Percentiles rank a stretch among this genome's conserved stretches.
Conservation (phyloP, 495 filamentous ascomycete genomes). For the Penicillium goetzii region DNA sequence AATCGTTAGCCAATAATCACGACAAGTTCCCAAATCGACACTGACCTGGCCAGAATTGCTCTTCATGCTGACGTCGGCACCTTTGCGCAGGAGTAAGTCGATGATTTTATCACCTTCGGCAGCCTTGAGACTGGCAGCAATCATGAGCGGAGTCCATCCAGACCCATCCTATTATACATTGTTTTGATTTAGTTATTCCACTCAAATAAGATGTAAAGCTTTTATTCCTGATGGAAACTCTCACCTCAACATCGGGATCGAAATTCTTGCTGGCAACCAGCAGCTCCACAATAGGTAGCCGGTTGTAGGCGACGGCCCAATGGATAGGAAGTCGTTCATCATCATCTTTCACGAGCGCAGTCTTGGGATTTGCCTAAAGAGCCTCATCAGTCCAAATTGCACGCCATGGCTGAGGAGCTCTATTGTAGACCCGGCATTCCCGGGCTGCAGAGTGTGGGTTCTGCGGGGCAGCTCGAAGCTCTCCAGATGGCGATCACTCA, state of each 20-base stretch:
- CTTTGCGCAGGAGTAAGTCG: slow-evolving; percentile 76
- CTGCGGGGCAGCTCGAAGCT: slow-evolving; percentile 41
- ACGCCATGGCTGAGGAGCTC: background rate
- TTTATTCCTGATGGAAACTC: background rate
- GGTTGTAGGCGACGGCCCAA: slow-evolving; percentile 90
- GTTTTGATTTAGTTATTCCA: background rate
- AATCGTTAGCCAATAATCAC: background rate
- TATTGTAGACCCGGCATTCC: background rate
- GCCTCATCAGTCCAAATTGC: slow-evolving; percentile 15
- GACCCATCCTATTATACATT: slow-evolving; percentile 66
- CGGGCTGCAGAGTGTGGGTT: slow-evolving; percentile 16
- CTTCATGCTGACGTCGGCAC: slow-evolving; percentile 79
- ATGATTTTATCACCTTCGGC: slow-evolving; percentile 59
- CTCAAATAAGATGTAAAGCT: background rate
- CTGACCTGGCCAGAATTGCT: slow-evolving; percentile 67
- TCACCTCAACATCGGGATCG: slow-evolving; percentile 82
- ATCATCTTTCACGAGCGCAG: slow-evolving; percentile 74
- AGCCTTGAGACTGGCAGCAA: slow-evolving; percentile 76
- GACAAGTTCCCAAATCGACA: background rate
- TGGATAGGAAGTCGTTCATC: slow-evolving; percentile 93
- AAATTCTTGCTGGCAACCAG: slow-evolving; percentile 71
- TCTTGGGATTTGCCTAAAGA: slow-evolving; percentile 74
- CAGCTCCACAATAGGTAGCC: slow-evolving; percentile 70
- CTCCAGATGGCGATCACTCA: slow-evolving; percentile 38
- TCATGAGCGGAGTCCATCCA: slow-evolving; percentile 96